Base-by-base conservation (phyloP, 305 asterid genomes). In the Coffea humblotiana region DNA sequence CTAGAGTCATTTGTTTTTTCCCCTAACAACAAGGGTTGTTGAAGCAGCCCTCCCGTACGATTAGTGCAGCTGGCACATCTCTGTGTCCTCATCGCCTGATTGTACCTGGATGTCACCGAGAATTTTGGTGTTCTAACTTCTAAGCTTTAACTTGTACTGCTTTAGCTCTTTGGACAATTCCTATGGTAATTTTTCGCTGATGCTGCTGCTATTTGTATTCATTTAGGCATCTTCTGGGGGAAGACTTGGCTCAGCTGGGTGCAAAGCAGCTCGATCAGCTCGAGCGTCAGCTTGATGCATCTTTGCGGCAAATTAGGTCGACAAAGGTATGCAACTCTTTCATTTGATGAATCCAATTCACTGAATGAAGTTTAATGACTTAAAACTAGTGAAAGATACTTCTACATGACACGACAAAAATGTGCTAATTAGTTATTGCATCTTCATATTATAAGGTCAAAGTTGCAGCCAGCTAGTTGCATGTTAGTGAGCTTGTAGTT, bases 171-270 rank as follows among this genome's bases (percentile, higher is more conserved):
- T 56, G 9, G 63, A 0, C 63, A 56, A 56, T 8, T 56, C 25
- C 25, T 18, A 1, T 18, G n/a, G n/a, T 10, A 74, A 27, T 11
- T 58, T 27, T 27, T 54, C 74, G 8, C 6, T 25, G 40, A 7
- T 21, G 45, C 16, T 35, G 8, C 8, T 18, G n/a, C 21, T 43
- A 14, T 7, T 71, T 11, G 18, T 56, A 19, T 48, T 14, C 56
- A 37, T 18, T n/a, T 74, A 91, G 97, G 88, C 90, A 92, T 84
- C 68, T 87, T 37, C 88, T 92, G 19, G 97, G 97, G 48, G 94
- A 90, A 76, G 93, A 91, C 67, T 84, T 92, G 89, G 86, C 74
- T 68, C 85, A 86, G 77, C 78, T 90, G 63, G 85, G 87, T 76
- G 71, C 73, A 32, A 81, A 83, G 47, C 92, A 90, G 67, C 90